Conservation (phyloP, 2,329 filamentous ascomycete species). For the Fusarium subglutinans region DNA sequence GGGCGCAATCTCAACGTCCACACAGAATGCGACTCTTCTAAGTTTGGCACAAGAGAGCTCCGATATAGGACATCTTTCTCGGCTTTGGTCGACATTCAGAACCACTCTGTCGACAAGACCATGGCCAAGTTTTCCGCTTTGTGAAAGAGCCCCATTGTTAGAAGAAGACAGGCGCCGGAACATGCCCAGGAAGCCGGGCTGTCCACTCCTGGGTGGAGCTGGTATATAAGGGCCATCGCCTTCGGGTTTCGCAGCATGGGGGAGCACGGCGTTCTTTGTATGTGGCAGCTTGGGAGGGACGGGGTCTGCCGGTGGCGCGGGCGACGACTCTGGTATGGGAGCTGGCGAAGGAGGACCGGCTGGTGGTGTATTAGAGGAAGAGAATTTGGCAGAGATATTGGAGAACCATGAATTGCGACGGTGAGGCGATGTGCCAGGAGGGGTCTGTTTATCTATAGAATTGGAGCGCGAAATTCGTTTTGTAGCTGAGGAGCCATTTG, state of each 20-base stretch:
- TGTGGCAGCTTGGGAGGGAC: slow-evolving; percentile 60
- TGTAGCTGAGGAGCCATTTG: slow-evolving; percentile 37
- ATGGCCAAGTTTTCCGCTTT: slow-evolving; percentile 54
- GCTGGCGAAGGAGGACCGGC: slow-evolving; percentile 45
- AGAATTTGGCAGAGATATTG: slow-evolving; percentile 92
- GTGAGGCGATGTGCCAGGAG: slow-evolving; percentile 51
- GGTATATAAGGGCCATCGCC: slow-evolving; percentile 76
- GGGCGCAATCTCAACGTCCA: slow-evolving; percentile 96
- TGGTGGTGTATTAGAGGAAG: slow-evolving; percentile 57
- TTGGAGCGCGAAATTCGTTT: slow-evolving; percentile 47
- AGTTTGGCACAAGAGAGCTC: slow-evolving; percentile 85
- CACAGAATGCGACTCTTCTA: slow-evolving; percentile 90
- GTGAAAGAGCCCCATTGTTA: slow-evolving; percentile 48
- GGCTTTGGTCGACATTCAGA: slow-evolving; percentile 83
- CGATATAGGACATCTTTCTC: slow-evolving; percentile 80
- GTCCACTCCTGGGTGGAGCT: slow-evolving; percentile 74
- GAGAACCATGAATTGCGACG: slow-evolving; percentile 90
- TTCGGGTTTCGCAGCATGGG: slow-evolving; percentile 63
- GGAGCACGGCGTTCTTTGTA: slow-evolving; percentile 67
- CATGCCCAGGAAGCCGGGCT: slow-evolving; percentile 81
- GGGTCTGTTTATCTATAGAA: slow-evolving; percentile 48
- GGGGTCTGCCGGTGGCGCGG: slow-evolving; percentile 49
- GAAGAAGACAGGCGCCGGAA: slow-evolving; percentile 84
- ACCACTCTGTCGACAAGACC: slow-evolving; percentile 82
- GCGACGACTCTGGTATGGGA: slow-evolving; percentile 43